These are phyloP conservation scores for Shiraia bambusicola DNA, from an alignment of 2,329 filamentous ascomycete genomes.

Conservation along the genomic window DNA sequence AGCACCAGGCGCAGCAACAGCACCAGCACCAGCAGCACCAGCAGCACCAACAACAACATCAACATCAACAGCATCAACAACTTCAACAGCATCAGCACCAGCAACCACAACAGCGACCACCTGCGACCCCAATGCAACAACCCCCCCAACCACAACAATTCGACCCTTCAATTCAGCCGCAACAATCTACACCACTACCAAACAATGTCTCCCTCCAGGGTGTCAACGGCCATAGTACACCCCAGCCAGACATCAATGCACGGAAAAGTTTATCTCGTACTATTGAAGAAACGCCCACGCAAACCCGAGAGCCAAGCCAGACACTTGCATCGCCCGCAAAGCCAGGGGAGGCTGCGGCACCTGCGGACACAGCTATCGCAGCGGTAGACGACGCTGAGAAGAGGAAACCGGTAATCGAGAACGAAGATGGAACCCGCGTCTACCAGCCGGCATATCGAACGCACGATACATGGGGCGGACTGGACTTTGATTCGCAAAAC, in stretches of 20 bases:
- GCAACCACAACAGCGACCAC: slow-evolving; percentile 33
- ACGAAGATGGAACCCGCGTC: slow-evolving; percentile 29
- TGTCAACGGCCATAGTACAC: slow-evolving; percentile 51
- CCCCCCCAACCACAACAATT: slow-evolving; percentile 28
- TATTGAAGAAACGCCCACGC: slow-evolving; percentile 41
- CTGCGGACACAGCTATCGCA: slow-evolving; percentile 19
- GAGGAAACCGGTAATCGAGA: slow-evolving; percentile 29
- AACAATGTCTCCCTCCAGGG: slow-evolving; percentile 51
- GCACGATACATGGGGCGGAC: slow-evolving; percentile 32
- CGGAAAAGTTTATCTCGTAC: slow-evolving; percentile 43
- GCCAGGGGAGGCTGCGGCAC: slow-evolving; percentile 19
- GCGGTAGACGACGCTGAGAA: slow-evolving; percentile 20
- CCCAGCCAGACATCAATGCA: slow-evolving; percentile 41
- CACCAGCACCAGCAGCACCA: slow-evolving; percentile 34
- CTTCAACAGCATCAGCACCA: slow-evolving; percentile 35
- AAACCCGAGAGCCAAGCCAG: slow-evolving; percentile 28
- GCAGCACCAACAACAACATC: slow-evolving; percentile 34
- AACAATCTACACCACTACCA: slow-evolving; percentile 48
- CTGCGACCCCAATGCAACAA: slow-evolving; percentile 23
- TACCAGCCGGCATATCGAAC: slow-evolving; percentile 34
- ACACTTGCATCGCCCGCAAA: slow-evolving; percentile 35
- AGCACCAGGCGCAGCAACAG: slow-evolving; percentile 34
- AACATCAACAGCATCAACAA: slow-evolving; percentile 23
- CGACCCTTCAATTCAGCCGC: slow-evolving; percentile 31
- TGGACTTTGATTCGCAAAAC: slow-evolving; percentile 51